phyloP scores from a whole-genome alignment of 805 yeast species.

The Pichia phayaonensis region DNA sequence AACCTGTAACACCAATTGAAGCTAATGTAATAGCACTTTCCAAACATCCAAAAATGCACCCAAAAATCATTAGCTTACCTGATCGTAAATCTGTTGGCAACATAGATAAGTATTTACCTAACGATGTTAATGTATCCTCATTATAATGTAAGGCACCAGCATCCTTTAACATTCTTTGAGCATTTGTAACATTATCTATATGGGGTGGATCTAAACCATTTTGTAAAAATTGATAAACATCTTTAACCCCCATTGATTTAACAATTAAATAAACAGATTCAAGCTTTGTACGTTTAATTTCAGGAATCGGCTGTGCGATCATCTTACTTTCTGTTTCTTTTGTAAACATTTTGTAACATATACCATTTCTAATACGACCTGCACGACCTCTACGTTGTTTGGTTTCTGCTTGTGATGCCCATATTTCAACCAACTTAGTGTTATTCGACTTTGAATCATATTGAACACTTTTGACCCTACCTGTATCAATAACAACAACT shows the following conservation, averaged over 20 bases:
- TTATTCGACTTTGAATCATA: constrained; percentile 64
- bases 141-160: constrained; percentile 57
- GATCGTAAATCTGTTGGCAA: constrained; percentile 82
- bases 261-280: constrained; percentile 79
- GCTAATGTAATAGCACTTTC: constrained; percentile 77
- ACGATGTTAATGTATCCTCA: constrained; percentile 48
- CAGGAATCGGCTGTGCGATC: constrained; percentile 78
- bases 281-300: constrained; percentile 73
- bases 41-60: constrained; percentile 76
- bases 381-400: constrained; percentile 94
- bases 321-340: constrained; percentile 48
- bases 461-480: constrained; percentile 70
- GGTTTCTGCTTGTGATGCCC: constrained; percentile 88
- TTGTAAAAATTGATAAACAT: constrained; percentile 62
- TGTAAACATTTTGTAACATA: constrained; percentile 75
- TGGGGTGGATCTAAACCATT: constrained; percentile 82
- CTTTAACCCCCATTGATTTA: constrained; percentile 77
- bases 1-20: constrained; percentile 62
- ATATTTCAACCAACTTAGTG: constrained; percentile 64
- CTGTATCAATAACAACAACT: constrained; percentile 85
- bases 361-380: constrained; percentile 87
- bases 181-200: constrained; percentile 39
- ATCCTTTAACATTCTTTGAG: constrained; percentile 47
- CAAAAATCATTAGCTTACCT: constrained; percentile 73
- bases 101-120: constrained; percentile 73